Base-by-base conservation (phyloP, 306 rosid species). In the Medicago arabica region DNA sequence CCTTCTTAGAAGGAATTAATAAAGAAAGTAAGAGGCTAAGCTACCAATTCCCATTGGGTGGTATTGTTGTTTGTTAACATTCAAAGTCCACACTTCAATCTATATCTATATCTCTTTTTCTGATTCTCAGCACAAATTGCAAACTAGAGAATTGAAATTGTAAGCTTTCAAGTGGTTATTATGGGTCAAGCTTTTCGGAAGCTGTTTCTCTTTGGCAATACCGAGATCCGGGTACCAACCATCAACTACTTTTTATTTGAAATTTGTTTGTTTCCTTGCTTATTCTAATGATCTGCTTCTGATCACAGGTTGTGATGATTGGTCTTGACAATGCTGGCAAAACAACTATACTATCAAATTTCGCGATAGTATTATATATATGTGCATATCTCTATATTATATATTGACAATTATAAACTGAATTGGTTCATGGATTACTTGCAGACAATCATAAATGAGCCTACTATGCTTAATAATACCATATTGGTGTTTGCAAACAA, bases 401-500 rank as follows among this genome's bases (percentile, higher is more conserved):
- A 28, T 41, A 14, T 76, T 67, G 38, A 58, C n/a, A 10, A 51
- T 79, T 71, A 62, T 23, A 9, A 49, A 39, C 62, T 66, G 54
- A 78, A 69, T 61, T 82, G 40, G 62, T 80, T 60, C 54, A 18
- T 36, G 58, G 75, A 79, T 38, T 81, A 71, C 59, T 81, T 84
- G 86, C 94, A 94, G 98, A 84, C 88, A 49, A 94, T 90, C 83
- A 91, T 94, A 84, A 91, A 85, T 71, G 97, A 94, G 76, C 98
- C 98, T 6, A 88, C 89, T 79, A 94, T 94, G 98, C 95, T 91
- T 86, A 88, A 88, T 68, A 89, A 92, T 83, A 91, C 86, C 84
- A 91, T 94, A 82, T 86, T 94, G 91, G 96, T 94, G 76, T 94
- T 94, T 82, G 98, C 98, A 19, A 94, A 94, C 80, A 94, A 94